Base-by-base conservation (phyloP, 2,329 filamentous ascomycete genomes). In the Fusarium foetens region DNA sequence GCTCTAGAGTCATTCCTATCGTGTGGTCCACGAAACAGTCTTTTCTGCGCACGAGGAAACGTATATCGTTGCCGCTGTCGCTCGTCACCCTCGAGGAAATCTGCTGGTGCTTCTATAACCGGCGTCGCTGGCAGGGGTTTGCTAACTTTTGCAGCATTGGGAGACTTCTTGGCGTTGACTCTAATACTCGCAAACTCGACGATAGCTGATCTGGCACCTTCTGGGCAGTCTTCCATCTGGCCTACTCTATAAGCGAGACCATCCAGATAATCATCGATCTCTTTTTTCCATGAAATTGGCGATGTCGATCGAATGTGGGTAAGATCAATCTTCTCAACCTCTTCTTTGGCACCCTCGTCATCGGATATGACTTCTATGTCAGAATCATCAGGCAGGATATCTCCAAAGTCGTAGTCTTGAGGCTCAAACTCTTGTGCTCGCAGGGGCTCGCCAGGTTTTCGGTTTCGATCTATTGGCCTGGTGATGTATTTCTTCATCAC, bases 211-310 rank as follows among this genome's bases (percentile, higher is more conserved):
- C 71, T 64, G 21, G 75, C 79, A n/a, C 74, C 74, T 14, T 70
- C 63, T 21, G 78, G 78, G 9, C 67, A 73, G 43, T 71, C 60
- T 46, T 75, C 72, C 29, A 79, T 72, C 62, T 81, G 80, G 43
- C 80, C 80, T 33, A 81, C 73, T 62, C 79, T 74, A 71, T 80
- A 80, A 52, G 79, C 80, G 39, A 81, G 73, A 54, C 79, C 80
- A 54, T 77, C 63, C 19, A 77, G 62, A 42, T 66, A 70, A 33
- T 65, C 66, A 43, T 75, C 67, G 19, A 68, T 65, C 13, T 66
- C 60, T 16, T 60, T 29, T 49, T 64, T 16, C 61, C 73, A 12
- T 53, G 49, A 53, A 53, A 29, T 45, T 25, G 63, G 63, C 4
- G 74, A 70, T 4, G 53, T 63, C 8, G 74, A 53, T 11, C 54